A percentile compares a stretch with the other conserved stretches of the same genome.
These are phyloP conservation scores for Albifimbria verrucaria DNA, from an alignment of 2,329 filamentous ascomycete species.

Conservation along the genomic window DNA sequence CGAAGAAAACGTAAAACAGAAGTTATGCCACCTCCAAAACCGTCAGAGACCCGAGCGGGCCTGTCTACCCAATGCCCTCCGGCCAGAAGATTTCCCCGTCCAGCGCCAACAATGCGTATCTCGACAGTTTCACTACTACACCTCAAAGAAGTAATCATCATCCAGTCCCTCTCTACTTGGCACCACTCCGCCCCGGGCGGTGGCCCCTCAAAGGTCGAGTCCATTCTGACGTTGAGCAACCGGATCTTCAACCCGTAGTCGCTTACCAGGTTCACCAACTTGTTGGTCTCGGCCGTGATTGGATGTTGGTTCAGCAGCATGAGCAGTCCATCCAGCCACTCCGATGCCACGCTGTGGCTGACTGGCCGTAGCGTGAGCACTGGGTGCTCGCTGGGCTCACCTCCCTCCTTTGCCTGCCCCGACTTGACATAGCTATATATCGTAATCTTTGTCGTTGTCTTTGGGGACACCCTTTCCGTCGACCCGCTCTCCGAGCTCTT, in stretches of 20 bases:
- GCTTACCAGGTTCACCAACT: conserved; percentile 78
- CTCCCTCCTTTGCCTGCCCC: conserved; percentile 25
- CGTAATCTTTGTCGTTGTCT: conserved; percentile 79
- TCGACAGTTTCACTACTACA: conserved; percentile 35
- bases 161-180: conserved; percentile 83
- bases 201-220: conserved; percentile 67
- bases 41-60: too few species aligned
- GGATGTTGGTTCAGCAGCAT: conserved; percentile 95
- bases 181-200: conserved; percentile 66
- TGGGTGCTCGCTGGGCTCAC: conserved; percentile 56
- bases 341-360: conserved; percentile 79
- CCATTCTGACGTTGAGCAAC: conserved; percentile 84
- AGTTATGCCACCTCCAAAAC: not conserved
- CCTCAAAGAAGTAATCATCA: conserved; percentile 90
- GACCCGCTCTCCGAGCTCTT: conserved; percentile 41
- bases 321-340: conserved; percentile 93
- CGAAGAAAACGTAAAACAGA: not conserved
- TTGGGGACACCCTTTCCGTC: conserved; percentile 25
- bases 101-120: not conserved
- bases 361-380: conserved; percentile 81
- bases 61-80: not conserved
- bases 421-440: conserved; percentile 69
- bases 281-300: conserved; percentile 94
- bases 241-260: conserved; percentile 93
- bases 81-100: conserved; percentile 1